phyloP scores from a whole-genome alignment of 1,284 basidiomycete genomes.

The Phenoliferia sp. region DNA sequence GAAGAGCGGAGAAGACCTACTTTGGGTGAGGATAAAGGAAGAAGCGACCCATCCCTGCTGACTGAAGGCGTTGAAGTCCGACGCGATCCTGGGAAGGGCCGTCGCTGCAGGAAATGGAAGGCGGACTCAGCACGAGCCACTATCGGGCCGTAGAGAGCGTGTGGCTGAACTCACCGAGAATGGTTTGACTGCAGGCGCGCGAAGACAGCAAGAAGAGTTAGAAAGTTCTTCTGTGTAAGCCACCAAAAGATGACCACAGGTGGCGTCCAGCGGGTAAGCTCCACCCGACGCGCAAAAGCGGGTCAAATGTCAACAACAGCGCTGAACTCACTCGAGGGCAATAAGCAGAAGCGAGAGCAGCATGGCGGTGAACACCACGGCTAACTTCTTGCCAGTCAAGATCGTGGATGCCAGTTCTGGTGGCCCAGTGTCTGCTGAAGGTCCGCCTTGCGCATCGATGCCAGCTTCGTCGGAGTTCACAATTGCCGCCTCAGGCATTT shows the following conservation, averaged over 20 bases:
- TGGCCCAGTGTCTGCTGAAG: not conserved
- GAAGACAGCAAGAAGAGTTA: slow-evolving; percentile 26
- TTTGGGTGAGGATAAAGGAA: slow-evolving; percentile 47
- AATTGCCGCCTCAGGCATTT: not conserved
- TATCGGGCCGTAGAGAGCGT: not conserved
- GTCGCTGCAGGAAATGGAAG: not conserved
- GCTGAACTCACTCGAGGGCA: slow-evolving; percentile 19
- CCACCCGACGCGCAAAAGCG: too few relatives aligned
- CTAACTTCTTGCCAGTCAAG: slow-evolving; percentile 24
- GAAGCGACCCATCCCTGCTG: slow-evolving; percentile 46
- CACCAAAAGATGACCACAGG: not conserved
- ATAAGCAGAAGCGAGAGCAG: slow-evolving; percentile 24
- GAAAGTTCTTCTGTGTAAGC: not conserved
- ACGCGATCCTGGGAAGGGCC: slow-evolving; percentile 45
- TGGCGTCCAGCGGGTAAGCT: not conserved
- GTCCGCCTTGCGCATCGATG: not conserved
- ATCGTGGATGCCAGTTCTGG: not conserved
- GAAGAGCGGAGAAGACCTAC: not conserved
- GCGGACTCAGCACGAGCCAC: not conserved
- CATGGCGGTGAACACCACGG: slow-evolving; percentile 30
- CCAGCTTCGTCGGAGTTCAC: not conserved
- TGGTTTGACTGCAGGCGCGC: slow-evolving; percentile 44
- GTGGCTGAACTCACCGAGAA: slow-evolving; percentile 36
- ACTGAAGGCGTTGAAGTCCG: slow-evolving; percentile 47
- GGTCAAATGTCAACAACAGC: not conserved